phyloP scores from a whole-genome alignment of 352 stramenopile genomes.

The Phytopythium cucurbitacearum region DNA sequence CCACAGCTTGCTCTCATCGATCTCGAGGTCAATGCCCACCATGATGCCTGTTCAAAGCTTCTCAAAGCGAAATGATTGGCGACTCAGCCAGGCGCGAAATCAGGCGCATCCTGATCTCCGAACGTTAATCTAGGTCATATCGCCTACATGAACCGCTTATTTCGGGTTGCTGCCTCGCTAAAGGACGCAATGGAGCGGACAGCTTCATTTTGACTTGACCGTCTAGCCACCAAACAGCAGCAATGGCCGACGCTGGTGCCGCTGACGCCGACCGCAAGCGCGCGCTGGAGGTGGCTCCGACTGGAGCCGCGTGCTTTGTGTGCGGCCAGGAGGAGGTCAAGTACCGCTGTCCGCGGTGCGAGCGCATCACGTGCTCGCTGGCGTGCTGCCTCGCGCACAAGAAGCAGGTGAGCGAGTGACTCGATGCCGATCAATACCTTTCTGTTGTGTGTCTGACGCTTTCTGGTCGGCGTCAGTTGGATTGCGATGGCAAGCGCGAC shows the following conservation, averaged over 20 bases:
- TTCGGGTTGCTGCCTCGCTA: background rate
- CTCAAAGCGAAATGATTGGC: background rate
- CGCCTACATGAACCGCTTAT: too few relatives aligned
- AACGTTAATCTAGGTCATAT: too few relatives aligned
- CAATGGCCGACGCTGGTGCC: conserved; percentile 8
- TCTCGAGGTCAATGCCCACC: conserved; percentile 85
- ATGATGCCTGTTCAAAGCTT: conserved; percentile 19
- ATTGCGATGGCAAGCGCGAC: conserved; percentile 79
- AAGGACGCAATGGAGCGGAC: background rate
- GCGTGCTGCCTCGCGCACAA: conserved; percentile 78
- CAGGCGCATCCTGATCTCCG: too few relatives aligned
- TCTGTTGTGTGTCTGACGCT: background rate
- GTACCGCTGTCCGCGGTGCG: conserved; percentile 82
- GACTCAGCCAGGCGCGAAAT: too few relatives aligned
- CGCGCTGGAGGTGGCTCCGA: conserved; percentile 15
- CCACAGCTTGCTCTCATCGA: conserved; percentile 86
- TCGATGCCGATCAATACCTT: conserved; percentile 3
- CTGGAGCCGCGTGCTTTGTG: conserved; percentile 26
- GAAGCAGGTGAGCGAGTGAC: conserved; percentile 40
- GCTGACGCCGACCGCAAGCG: conserved; percentile 29
- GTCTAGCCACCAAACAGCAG: background rate
- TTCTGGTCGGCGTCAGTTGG: conserved; percentile 31
- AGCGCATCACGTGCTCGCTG: conserved; percentile 81
- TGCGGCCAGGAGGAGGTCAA: conserved; percentile 60
- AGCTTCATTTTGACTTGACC: background rate